Evolutionary conservation across 306 rosid species (phyloP).

Genomic region (Corylus avellana): DNA sequence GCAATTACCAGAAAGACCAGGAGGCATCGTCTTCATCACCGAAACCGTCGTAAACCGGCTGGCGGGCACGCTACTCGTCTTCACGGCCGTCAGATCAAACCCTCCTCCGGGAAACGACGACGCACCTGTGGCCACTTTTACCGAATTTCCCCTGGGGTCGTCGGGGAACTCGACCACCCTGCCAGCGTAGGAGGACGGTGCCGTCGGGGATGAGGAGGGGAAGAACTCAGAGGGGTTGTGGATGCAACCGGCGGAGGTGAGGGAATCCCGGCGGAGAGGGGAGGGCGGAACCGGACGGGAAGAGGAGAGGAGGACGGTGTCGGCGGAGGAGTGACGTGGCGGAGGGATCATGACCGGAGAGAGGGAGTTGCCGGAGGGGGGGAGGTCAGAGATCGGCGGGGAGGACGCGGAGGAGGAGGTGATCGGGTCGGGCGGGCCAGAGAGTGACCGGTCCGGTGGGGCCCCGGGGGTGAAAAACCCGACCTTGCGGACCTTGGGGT

Average conservation of each 20-base stretch:
- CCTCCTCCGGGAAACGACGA: slow-evolving; percentile 62
- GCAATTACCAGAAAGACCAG: slow-evolving; percentile 45
- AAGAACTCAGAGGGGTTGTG: slow-evolving; percentile 24
- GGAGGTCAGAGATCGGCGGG: slow-evolving; percentile 19
- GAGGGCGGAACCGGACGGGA: slow-evolving; percentile 35
- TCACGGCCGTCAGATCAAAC: slow-evolving; percentile 53
- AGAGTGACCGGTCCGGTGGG: slow-evolving; percentile 31
- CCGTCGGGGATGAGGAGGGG: slow-evolving; percentile 33
- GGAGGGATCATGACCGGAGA: slow-evolving; percentile 51
- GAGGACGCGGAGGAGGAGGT: slow-evolving; percentile 5
- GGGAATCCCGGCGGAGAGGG: slow-evolving; percentile 36
- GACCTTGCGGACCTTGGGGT: slow-evolving; percentile 46
- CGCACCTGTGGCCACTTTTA: slow-evolving; percentile 29
- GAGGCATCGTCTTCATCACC: slow-evolving; percentile 37
- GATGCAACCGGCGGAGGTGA: slow-evolving; percentile 24
- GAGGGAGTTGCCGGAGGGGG: slow-evolving; percentile 43
- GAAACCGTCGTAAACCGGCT: slow-evolving; percentile 62
- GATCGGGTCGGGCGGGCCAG: slow-evolving; percentile 32
- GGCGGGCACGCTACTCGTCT: slow-evolving; percentile 55
- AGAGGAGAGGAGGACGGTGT: slow-evolving; percentile 4
- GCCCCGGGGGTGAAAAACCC: slow-evolving; percentile 42
- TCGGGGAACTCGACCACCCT: slow-evolving; percentile 27
- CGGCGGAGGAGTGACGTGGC: slow-evolving; percentile 30
- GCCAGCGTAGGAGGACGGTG: slow-evolving; percentile 46
- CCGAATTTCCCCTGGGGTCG: slow-evolving; percentile 35